Conservation (phyloP, 345 rosid genomes). For the Pelargonium nanum region DNA sequence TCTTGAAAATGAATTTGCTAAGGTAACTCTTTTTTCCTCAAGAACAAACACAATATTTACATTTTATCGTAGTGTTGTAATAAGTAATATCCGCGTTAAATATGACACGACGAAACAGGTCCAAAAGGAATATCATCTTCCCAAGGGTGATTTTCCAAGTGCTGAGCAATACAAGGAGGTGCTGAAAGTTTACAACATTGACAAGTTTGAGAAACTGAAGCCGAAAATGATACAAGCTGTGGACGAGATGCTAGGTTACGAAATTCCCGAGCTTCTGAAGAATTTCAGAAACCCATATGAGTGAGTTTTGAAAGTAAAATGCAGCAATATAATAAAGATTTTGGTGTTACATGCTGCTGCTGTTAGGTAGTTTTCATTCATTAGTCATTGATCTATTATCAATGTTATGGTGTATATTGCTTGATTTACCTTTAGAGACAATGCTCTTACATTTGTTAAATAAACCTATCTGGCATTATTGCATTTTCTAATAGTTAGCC, state of each 20-base stretch:
- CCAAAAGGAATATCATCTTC: slow-evolving; percentile 72
- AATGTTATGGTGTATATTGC: too few relatives aligned
- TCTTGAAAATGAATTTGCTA: slow-evolving; percentile 65
- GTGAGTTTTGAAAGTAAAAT: slow-evolving; percentile 10
- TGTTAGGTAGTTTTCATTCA: too few relatives aligned
- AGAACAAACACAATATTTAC: neutral
- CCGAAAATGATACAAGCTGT: slow-evolving; percentile 84
- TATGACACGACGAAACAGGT: slow-evolving; percentile 34
- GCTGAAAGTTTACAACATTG: slow-evolving; percentile 59
- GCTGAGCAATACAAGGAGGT: slow-evolving; percentile 71
- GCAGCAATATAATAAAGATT: too few relatives aligned
- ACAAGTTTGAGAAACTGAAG: slow-evolving; percentile 74
- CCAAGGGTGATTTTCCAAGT: slow-evolving; percentile 70
- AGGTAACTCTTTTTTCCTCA: slow-evolving; percentile 31
- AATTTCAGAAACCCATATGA: slow-evolving; percentile 79
- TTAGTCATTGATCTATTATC: too few relatives aligned
- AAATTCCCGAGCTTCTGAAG: slow-evolving; percentile 76
- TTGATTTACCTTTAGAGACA: too few relatives aligned
- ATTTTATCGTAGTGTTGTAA: neutral
- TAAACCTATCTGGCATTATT: too few relatives aligned
- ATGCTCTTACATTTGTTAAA: too few relatives aligned
- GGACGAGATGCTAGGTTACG: slow-evolving; percentile 85
- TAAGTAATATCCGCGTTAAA: neutral
- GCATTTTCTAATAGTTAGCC: too few relatives aligned
- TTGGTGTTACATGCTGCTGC: too few relatives aligned